phyloP scores from a whole-genome alignment of 1,284 basidiomycete genomes.

The Boletus smithii region DNA sequence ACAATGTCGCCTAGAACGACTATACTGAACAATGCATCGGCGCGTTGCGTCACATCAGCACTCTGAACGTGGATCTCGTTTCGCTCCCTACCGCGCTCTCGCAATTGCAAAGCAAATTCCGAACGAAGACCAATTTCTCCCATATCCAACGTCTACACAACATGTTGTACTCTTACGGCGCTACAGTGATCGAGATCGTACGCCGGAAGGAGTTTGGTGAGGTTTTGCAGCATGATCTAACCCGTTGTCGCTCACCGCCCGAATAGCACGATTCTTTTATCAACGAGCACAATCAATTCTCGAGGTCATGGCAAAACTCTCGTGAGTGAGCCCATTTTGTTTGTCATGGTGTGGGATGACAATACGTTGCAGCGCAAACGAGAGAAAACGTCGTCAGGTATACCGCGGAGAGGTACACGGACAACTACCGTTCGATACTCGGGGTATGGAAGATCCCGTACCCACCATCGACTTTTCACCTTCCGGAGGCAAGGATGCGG shows the following conservation, averaged over 20 bases:
- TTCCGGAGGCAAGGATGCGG: conserved; percentile 48
- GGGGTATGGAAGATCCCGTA: conserved; percentile 72
- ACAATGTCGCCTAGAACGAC: conserved; percentile 55
- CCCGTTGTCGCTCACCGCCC: conserved; percentile 6
- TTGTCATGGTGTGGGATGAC: neutral
- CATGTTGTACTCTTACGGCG: conserved; percentile 91
- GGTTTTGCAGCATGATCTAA: conserved; percentile 19
- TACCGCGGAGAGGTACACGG: conserved; percentile 77
- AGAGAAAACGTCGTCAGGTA: conserved; percentile 72
- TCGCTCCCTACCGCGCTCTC: conserved; percentile 62
- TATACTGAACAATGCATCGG: conserved; percentile 70
- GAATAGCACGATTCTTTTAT: conserved; percentile 69
- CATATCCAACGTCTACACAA: conserved; percentile 87
- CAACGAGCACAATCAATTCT: conserved; percentile 74
- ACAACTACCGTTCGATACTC: conserved; percentile 75
- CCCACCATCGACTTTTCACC: conserved; percentile 77
- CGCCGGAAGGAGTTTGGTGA: conserved; percentile 84
- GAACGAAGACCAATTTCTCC: conserved; percentile 79
- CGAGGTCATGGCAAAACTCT: conserved; percentile 79
- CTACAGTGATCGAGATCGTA: conserved; percentile 88
- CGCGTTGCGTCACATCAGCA: conserved; percentile 67
- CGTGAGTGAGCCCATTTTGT: conserved; percentile 46
- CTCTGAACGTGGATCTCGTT: conserved; percentile 73
- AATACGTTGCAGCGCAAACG: conserved; percentile 49
- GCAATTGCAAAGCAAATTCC: conserved; percentile 65